A percentile compares a stretch with the other conserved stretches of the same genome.
Conservation (phyloP, 2,329 filamentous ascomycete genomes). For the Colletotrichum camelliae region DNA sequence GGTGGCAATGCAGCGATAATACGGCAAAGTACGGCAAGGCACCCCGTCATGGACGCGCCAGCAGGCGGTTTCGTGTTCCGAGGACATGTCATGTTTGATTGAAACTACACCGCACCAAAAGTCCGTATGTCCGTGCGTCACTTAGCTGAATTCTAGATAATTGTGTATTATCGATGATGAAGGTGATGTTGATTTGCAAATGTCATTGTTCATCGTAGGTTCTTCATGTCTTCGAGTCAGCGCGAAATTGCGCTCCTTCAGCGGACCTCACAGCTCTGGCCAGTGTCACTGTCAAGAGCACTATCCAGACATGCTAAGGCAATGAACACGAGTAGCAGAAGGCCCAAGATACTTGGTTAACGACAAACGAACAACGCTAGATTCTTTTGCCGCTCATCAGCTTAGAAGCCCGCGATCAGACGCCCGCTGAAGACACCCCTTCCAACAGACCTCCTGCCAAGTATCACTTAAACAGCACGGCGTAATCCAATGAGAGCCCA, state of each 20-base stretch:
- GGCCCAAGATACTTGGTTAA: neutral
- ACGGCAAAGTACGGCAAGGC: neutral
- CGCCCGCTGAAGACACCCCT: neutral
- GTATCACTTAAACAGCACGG: neutral
- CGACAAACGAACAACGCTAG: neutral
- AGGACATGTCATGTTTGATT: neutral
- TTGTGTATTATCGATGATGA: neutral
- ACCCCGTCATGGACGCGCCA: neutral
- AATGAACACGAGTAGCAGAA: fast-evolving
- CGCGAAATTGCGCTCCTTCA: neutral
- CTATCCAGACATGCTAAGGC: neutral
- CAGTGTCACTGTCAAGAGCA: neutral
- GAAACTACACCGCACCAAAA: neutral
- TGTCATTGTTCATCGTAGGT: neutral
- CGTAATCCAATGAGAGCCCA: neutral
- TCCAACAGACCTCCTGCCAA: neutral
- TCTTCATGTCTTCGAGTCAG: neutral
- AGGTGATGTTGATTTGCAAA: neutral
- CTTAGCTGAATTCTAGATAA: neutral
- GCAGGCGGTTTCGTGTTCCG: neutral
- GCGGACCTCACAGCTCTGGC: neutral
- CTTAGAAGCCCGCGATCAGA: neutral
- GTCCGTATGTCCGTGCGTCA: neutral
- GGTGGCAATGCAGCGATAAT: neutral
- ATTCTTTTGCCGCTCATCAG: neutral